These are phyloP conservation scores for Alternaria sp. DNA, from an alignment of 2,329 filamentous ascomycete species.

Conservation along the genomic window DNA sequence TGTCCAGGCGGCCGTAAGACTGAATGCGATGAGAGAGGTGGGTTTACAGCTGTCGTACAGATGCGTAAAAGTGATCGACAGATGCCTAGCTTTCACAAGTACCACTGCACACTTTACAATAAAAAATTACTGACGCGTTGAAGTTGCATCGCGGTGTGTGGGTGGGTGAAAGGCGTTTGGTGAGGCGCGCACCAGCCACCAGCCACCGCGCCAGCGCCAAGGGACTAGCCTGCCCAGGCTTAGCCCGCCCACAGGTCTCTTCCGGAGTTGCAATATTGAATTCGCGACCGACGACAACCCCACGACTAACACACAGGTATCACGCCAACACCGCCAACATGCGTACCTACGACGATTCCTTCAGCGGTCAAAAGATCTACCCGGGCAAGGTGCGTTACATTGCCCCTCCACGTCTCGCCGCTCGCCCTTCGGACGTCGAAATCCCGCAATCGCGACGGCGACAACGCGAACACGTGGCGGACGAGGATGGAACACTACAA, in stretches of 20 bases:
- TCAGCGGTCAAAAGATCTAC: conserved; percentile 81
- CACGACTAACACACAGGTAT: conserved; percentile 49
- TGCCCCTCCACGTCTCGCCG: conserved; percentile 14
- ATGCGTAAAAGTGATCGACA: rapidly evolving
- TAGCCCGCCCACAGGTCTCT: conserved; percentile 29
- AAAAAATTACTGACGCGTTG: not conserved
- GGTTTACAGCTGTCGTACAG: rapidly evolving
- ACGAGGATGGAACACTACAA: conserved; percentile 8
- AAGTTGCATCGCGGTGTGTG: not conserved
- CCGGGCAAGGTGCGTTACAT: conserved; percentile 72
- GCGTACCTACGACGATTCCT: conserved; percentile 80
- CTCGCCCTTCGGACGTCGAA: conserved; percentile 29
- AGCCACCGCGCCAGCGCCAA: conserved; percentile 20
- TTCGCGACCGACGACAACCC: conserved; percentile 40
- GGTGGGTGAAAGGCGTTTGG: not conserved
- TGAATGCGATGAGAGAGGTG: not conserved
- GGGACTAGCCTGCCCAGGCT: conserved; percentile 7
- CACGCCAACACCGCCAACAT: conserved; percentile 63
- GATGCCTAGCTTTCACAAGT: not conserved
- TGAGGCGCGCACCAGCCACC: conserved; percentile 7
- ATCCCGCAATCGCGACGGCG: conserved; percentile 23
- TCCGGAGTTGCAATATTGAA: conserved; percentile 32
- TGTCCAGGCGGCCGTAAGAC: not conserved
- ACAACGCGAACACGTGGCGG: conserved; percentile 24
- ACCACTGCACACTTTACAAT: not conserved